Percentiles rank a stretch among this genome's conserved stretches.
Conservation (phyloP, 1,139 yeast genomes). For the Candida pseudoviswanathii region DNA sequence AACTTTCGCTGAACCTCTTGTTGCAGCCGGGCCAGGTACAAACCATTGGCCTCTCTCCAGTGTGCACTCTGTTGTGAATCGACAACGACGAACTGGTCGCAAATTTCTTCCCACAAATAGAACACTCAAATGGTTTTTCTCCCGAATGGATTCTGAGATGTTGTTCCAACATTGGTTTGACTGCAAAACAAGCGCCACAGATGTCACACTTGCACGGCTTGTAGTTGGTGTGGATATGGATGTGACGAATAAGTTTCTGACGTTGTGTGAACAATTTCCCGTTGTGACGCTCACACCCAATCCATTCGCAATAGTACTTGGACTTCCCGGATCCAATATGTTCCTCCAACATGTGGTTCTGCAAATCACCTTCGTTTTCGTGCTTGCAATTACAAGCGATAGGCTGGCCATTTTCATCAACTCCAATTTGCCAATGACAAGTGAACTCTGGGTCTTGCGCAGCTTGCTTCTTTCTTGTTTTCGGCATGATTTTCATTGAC, state of each 20-base stretch:
- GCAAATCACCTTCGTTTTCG: constrained; percentile 57
- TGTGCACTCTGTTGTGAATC: constrained; percentile 56
- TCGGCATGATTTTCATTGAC: constrained; percentile 37
- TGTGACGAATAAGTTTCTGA: constrained; percentile 83
- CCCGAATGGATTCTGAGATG: constrained; percentile 90
- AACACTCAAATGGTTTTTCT: constrained; percentile 58
- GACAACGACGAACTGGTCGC: constrained; percentile 58
- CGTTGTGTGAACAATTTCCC: constrained; percentile 72
- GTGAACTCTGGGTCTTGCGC: constrained; percentile 24
- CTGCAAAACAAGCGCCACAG: constrained; percentile 73
- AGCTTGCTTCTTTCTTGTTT: constrained; percentile 17
- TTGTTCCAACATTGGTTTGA: constrained; percentile 64
- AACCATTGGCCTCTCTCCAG: constrained; percentile 72
- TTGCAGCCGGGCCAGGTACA: constrained; percentile 84
- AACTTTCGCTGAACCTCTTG: constrained; percentile 84
- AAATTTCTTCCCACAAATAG: constrained; percentile 50
- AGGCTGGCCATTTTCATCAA: constrained; percentile 30
- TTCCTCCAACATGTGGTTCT: constrained; percentile 62
- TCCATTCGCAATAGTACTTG: constrained; percentile 74
- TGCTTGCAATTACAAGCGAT: constrained; percentile 54
- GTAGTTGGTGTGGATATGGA: constrained; percentile 84
- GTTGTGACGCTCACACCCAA: constrained; percentile 66
- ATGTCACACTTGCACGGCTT: constrained; percentile 71
- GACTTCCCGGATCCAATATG: constrained; percentile 80
- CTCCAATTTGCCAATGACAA: constrained; percentile 51